Percentiles rank a stretch among this genome's conserved stretches.
phyloP scores from a whole-genome alignment of 129 eudicot genomes.

The Ambrosia artemisiifolia region DNA sequence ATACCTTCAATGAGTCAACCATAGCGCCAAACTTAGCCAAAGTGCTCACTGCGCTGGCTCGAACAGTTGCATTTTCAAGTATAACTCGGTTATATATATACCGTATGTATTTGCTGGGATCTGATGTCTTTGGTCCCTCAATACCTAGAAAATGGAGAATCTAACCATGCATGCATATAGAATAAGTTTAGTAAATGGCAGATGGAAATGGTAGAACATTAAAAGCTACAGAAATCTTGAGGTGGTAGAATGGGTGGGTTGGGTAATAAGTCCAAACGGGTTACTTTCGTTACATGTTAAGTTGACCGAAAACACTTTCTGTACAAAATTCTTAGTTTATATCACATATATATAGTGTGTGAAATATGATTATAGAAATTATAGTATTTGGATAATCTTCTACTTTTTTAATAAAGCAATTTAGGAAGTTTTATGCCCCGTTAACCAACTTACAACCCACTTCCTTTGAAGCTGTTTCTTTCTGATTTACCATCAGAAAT shows the following conservation, averaged over 20 bases:
- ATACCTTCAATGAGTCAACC: slow-evolving; percentile 91
- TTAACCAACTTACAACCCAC: no score
- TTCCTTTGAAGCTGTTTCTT: not conserved
- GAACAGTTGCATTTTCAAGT: slow-evolving; percentile 94
- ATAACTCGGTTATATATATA: slow-evolving; percentile 91
- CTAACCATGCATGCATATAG: slow-evolving; percentile 27
- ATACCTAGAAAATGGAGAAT: slow-evolving; percentile 91
- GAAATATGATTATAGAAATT: not conserved
- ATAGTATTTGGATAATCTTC: not conserved
- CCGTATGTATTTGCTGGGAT: slow-evolving; percentile 90
- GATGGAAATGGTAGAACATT: not conserved
- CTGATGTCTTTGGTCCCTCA: slow-evolving; percentile 96
- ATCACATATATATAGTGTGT: not conserved
- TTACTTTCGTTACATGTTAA: not conserved
- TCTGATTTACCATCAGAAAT: not conserved
- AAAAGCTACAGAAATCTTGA: not conserved
- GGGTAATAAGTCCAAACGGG: not conserved
- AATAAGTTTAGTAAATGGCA: slow-evolving; percentile 15
- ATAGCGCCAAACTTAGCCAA: slow-evolving; percentile 90
- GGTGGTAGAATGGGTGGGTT: not conserved
- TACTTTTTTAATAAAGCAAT: not conserved
- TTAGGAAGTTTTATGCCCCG: not conserved
- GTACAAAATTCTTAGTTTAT: not conserved
- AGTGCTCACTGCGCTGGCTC: slow-evolving; percentile 95
- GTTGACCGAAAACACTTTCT: not conserved